Evolutionary conservation across 805 yeast species (phyloP).

Genomic region (Lachancea lanzarotensis): DNA sequence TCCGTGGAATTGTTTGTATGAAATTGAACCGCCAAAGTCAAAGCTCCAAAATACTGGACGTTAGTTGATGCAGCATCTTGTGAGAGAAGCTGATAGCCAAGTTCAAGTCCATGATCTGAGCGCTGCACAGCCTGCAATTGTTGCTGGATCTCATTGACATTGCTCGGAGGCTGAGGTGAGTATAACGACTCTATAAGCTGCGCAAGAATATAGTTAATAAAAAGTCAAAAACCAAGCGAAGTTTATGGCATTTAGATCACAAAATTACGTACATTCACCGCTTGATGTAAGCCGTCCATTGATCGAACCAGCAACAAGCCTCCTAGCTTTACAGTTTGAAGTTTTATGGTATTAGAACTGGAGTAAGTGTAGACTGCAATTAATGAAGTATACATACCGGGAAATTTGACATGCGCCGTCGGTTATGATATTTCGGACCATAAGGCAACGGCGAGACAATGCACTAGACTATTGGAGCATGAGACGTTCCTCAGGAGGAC

Average conservation of each 20-base stretch:
- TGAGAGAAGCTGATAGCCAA: slow-evolving; percentile 25
- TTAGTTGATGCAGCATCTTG: slow-evolving; percentile 19
- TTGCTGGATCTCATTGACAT: slow-evolving; percentile 29
- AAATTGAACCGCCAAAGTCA: slow-evolving; percentile 31
- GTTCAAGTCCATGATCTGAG: slow-evolving; percentile 23
- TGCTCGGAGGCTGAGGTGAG: slow-evolving; percentile 23
- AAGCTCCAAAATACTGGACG: slow-evolving; percentile 32
- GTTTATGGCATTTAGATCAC: not conserved
- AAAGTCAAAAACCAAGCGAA: not conserved
- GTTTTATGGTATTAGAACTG: no score
- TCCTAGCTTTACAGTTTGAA: not conserved
- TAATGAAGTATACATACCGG: not conserved
- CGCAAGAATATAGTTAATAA: not conserved
- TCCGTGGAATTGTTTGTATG: slow-evolving; percentile 16
- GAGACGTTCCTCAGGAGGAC: no score
- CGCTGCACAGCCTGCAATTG: slow-evolving; percentile 27
- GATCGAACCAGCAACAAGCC: not conserved
- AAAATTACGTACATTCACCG: slow-evolving; percentile 5
- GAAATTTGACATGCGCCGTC: no score
- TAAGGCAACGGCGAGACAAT: no score
- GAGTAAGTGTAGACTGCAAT: not conserved
- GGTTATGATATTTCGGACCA: no score
- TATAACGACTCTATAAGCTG: slow-evolving; percentile 26
- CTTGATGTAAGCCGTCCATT: slow-evolving; percentile 5
- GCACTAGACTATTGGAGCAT: no score